Conservation (phyloP, 345 rosid species). For the Excoecaria agallocha region DNA sequence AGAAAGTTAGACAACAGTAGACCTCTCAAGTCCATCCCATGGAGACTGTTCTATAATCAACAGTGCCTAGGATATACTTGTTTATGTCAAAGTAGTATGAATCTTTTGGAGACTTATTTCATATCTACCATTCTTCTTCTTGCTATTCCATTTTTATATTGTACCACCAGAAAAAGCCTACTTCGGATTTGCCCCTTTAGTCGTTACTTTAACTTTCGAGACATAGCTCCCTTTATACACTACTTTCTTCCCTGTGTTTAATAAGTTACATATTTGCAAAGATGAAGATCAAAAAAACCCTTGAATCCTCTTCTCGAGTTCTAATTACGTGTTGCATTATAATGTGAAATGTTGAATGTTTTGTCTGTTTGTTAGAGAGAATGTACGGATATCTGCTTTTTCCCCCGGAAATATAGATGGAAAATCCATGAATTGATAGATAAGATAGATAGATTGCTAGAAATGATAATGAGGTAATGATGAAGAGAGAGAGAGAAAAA, state of each 20-base stretch:
- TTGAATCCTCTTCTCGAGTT: background rate
- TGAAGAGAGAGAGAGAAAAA: slow-evolving; percentile 40
- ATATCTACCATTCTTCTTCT: slow-evolving; percentile 14
- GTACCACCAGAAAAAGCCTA: slow-evolving; percentile 2
- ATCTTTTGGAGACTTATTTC: slow-evolving; percentile 10
- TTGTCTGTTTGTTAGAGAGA: no score
- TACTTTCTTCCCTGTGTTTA: background rate
- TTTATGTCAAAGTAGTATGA: slow-evolving; percentile 2
- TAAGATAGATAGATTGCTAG: slow-evolving; percentile 23
- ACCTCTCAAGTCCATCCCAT: background rate
- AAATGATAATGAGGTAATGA: slow-evolving; percentile 64
- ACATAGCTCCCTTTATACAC: background rate
- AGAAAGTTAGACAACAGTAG: background rate
- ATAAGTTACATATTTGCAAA: background rate
- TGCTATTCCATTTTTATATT: background rate
- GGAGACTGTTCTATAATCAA: background rate
- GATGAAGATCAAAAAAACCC: background rate
- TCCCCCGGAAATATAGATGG: slow-evolving; percentile 53
- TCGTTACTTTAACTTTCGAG: background rate
- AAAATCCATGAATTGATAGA: slow-evolving; percentile 27
- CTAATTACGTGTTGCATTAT: slow-evolving; percentile 6
- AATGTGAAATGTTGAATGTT: no score
- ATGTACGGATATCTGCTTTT: background rate
- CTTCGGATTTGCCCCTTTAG: slow-evolving; percentile 10
- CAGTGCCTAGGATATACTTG: slow-evolving; percentile 12